A percentile compares a stretch with the other conserved stretches of the same genome.
Conservation (phyloP, 805 yeast genomes). For the Yamadazyma akitaensis region DNA sequence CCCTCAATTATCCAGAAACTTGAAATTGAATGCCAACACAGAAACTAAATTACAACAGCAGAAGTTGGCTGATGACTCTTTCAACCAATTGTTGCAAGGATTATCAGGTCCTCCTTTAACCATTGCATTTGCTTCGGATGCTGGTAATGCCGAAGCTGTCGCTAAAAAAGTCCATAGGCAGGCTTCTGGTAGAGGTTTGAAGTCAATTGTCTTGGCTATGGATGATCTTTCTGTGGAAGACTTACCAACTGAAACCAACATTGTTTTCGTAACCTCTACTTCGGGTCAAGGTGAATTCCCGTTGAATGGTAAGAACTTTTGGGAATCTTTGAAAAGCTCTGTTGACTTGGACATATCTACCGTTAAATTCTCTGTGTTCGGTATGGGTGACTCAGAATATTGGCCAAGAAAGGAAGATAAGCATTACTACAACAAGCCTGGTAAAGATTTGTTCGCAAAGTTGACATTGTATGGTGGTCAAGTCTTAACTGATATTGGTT, state of each 20-base stretch:
- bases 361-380: slow-evolving; percentile 61
- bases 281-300: slow-evolving; percentile 90
- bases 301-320: slow-evolving; percentile 71
- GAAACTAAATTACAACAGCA: slow-evolving; percentile 58
- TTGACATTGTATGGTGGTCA: slow-evolving; percentile 70
- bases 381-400: slow-evolving; percentile 79
- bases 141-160: slow-evolving; percentile 82
- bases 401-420: slow-evolving; percentile 98
- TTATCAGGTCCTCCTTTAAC: slow-evolving; percentile 90
- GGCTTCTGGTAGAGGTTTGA: slow-evolving; percentile 76
- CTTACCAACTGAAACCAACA: slow-evolving; percentile 63
- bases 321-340: slow-evolving; percentile 67
- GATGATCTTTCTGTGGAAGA: slow-evolving; percentile 75
- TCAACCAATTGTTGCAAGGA: slow-evolving; percentile 73
- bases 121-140: slow-evolving; percentile 85
- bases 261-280: slow-evolving; percentile 68
- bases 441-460: slow-evolving; percentile 65
- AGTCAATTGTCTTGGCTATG: slow-evolving; percentile 61
- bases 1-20: slow-evolving; percentile 75
- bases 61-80: slow-evolving; percentile 72
- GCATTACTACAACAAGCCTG: slow-evolving; percentile 91
- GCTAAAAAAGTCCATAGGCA: slow-evolving; percentile 77
- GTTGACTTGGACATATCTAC: slow-evolving; percentile 61
- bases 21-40: slow-evolving; percentile 58
- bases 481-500: slow-evolving; percentile 69